A percentile compares a stretch with the other conserved stretches of the same genome.
Conservation (phyloP, 2,329 filamentous ascomycete genomes). For the Trichoderma afroharzianum region DNA sequence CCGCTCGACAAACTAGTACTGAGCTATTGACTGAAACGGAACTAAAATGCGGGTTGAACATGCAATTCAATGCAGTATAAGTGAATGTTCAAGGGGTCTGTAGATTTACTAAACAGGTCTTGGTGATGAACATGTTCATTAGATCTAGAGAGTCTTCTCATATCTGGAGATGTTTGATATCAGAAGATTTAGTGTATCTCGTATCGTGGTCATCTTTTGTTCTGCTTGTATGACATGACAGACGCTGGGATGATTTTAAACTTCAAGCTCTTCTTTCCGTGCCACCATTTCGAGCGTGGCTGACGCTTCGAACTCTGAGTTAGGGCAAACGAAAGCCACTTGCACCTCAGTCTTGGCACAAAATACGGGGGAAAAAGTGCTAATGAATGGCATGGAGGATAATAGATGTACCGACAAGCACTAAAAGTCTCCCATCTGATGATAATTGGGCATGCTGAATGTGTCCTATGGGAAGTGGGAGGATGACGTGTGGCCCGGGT, state of each 20-base stretch:
- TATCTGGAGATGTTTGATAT: background rate
- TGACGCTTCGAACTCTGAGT: background rate
- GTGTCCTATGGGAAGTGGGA: background rate
- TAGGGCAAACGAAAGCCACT: background rate
- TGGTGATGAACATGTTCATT: too few relatives aligned
- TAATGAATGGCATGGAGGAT: background rate
- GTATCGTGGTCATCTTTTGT: background rate
- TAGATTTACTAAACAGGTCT: background rate
- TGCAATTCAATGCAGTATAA: background rate
- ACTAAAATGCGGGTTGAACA: background rate
- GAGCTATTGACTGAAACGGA: background rate
- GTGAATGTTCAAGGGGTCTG: background rate
- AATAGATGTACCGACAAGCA: conserved; percentile 1
- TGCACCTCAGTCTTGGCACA: background rate
- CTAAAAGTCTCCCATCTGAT: background rate
- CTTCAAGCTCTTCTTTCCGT: background rate
- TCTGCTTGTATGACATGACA: background rate
- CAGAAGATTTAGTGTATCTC: background rate
- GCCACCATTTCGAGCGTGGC: background rate
- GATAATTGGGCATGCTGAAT: background rate
- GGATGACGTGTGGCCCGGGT: background rate
- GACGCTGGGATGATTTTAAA: background rate
- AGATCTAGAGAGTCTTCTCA: background rate
- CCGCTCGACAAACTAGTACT: background rate
- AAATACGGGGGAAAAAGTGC: background rate